Evolutionary conservation across 139 green algal species (phyloP).

Genomic region (Chlamydomonas incerta): DNA sequence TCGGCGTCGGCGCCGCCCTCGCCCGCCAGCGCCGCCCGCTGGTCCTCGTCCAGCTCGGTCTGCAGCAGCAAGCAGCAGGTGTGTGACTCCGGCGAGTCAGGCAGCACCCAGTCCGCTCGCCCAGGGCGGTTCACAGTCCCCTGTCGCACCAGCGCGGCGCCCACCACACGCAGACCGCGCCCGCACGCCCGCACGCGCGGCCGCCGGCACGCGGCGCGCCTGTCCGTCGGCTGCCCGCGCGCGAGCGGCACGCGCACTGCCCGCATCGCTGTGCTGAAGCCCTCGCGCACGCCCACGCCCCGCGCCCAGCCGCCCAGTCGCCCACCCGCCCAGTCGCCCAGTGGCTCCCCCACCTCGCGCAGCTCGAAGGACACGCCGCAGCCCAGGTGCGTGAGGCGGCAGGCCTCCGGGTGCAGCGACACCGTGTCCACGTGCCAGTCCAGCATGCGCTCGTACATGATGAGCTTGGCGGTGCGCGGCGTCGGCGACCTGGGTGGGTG

Average conservation of each 20-base stretch:
- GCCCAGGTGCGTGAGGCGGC: background rate
- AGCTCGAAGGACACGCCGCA: slow-evolving; percentile 15
- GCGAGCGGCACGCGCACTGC: too few relatives aligned
- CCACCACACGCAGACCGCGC: too few relatives aligned
- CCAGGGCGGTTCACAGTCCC: background rate
- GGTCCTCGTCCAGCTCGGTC: background rate
- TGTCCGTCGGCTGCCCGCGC: too few relatives aligned
- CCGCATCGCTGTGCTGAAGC: too few relatives aligned
- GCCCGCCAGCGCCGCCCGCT: background rate
- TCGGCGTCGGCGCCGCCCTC: background rate
- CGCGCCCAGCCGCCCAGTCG: background rate
- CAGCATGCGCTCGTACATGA: slow-evolving; percentile 5
- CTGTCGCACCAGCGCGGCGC: too few relatives aligned
- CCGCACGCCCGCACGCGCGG: too few relatives aligned
- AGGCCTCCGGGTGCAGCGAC: background rate
- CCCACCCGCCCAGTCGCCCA: background rate
- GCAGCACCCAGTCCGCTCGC: background rate
- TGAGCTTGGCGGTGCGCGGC: slow-evolving; percentile 18
- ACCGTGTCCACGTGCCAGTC: slow-evolving; percentile 9
- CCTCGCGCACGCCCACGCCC: background rate
- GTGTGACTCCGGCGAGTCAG: too few relatives aligned
- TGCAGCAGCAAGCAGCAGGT: background rate
- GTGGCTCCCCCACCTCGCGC: background rate
- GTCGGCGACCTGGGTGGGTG: background rate
- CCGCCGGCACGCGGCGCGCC: too few relatives aligned